Percentiles rank a stretch among this genome's conserved stretches.
These are phyloP conservation scores for Penicillium steckii DNA, from an alignment of 495 filamentous ascomycete species.

Conservation along the genomic window DNA sequence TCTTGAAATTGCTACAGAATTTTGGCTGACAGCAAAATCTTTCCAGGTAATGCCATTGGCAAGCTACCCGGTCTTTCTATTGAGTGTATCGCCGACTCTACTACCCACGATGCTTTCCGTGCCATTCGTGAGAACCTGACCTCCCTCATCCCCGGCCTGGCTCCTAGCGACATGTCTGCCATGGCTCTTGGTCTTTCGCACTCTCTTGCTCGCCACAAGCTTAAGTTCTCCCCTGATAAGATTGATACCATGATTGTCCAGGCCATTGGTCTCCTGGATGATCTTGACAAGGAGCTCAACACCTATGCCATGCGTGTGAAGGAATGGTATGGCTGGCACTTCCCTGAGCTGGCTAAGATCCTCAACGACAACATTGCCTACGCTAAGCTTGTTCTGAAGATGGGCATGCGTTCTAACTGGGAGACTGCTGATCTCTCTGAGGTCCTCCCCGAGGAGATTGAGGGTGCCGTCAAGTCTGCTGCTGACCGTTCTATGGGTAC, in stretches of 20 bases:
- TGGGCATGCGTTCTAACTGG: constrained; percentile 83
- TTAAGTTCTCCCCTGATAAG: constrained; percentile 98
- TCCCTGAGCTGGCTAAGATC: constrained; percentile 95
- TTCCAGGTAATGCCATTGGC: constrained; percentile 74
- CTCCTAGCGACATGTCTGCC: constrained; percentile 79
- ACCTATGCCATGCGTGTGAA: constrained; percentile 98
- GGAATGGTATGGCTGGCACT: constrained; percentile 99
- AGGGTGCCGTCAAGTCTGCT: constrained; percentile 84
- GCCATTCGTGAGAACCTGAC: constrained; percentile 88
- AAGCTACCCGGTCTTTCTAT: constrained; percentile 87
- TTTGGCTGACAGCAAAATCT: constrained; percentile 9
- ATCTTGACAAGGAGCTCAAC: constrained; percentile 98
- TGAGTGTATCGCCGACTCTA: constrained; percentile 80
- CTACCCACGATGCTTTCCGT: constrained; percentile 85
- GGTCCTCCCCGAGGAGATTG: constrained; percentile 95
- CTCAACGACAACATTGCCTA: constrained; percentile 98
- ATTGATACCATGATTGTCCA: constrained; percentile 99
- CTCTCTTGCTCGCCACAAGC: constrained; percentile 95
- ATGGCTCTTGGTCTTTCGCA: constrained; percentile 97
- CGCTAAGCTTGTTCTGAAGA: constrained; percentile 75
- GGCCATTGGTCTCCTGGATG: constrained; percentile 89
- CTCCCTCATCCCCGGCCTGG: constrained; percentile 86
- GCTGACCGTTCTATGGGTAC: constrained; percentile 98
- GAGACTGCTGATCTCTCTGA: constrained; percentile 77
- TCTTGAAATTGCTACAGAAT: not conserved